Base-by-base conservation (phyloP, 495 filamentous ascomycete species). In the Penicillium macrosclerotiorum region DNA sequence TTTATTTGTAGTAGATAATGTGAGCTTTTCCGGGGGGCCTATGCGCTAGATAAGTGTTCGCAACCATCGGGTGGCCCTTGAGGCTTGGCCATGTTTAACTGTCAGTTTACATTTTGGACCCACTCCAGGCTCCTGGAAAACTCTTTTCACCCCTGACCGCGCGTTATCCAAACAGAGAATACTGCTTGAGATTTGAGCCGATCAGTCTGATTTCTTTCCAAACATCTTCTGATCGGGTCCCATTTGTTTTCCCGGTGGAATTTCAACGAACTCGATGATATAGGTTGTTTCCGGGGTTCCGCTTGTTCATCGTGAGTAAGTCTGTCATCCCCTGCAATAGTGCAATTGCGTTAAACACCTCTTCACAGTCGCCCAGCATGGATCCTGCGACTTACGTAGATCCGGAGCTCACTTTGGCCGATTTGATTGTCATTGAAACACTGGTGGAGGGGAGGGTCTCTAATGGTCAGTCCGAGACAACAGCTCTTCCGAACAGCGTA, bases 351-450 rank as follows among this genome's bases (percentile, higher is more conserved):
- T 23, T 32, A 20, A 42, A 12, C 19, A 20, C 19, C 1, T 37
- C 34, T 20, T 9, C 11, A 24, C 25, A 42, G 29, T 36, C 43
- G 29, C 22, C 51, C 42, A 49, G 32, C 42, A 67, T 65, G 63
- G 68, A 68, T 54, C 65, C 64, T 2, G 32, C 58, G 24, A 63
- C 60, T n/a, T 71, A 64, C 36, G 56, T 73, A 37, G 70, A 73
- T 57, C 74, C 73, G 33, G 63, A 76, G 47, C 59, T 80, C 44
- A 73, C 76, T 25, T 65, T 60, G 22, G 64, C 72, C 24, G 78
- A 81, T 52, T 53, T 57, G 30, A 44, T 79, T 40, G 73, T 81
- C 5, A 59, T 81, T n/a, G 52, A 67, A 37, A 69, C 71, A 41
- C 62, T 81, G 20, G 56, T 74, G 13, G 40, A 56, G 12, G 67